Evolutionary conservation across 2,329 filamentous ascomycete genomes (phyloP), one percentile per base, ranked within the genome.

Genomic region (Thermothelomyces thermophilus): DNA sequence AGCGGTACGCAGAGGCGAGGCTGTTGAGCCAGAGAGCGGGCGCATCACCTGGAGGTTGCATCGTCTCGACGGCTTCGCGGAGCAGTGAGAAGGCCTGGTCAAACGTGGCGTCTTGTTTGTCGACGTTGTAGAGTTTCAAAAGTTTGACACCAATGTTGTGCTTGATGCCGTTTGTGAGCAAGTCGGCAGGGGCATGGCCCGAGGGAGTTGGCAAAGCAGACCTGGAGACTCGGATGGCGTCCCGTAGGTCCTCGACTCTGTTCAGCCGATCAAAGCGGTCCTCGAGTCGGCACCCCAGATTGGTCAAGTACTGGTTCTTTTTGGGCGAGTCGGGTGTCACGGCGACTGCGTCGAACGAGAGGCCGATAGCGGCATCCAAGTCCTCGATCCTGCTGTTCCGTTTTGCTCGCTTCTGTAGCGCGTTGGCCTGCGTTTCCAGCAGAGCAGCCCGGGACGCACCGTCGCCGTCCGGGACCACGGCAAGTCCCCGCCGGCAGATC

Each of bases 361-460:
- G 41, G 2, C n/a, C 13, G 40, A 42, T 24, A 4, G 40, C 40
- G 40, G 26, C 26, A 31, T 42, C 11, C n/a, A 42, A 19, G 26
- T 42, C 40, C 9, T 42, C 26, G n/a, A 42, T 42, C 24, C 40
- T 42, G 40, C 17, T 20, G 40, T 31, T 42, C 7, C 40, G 40
- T 31, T 42, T 42, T 17, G 40, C 26, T 31, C 40, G n/a, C 5
- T 10, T 31, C 26, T 42, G 40, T n/a, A 42, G 26, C 26, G n/a
- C 26, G 26, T 42, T 31, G 40, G 40, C 26, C n/a, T 42, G n/a
- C 7, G 26, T 42, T 31, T 42, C 40, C 40, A 42, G 10, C 26
- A 42, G 40, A 30, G 40, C 16, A 42, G 26, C 40, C 40, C 26
- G 40, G 24, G n/a, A 30, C 40, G 20, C 20, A 19, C 40, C 26